Base-by-base conservation (phyloP, 345 rosid species). In the Eucalyptus guilfoylei region DNA sequence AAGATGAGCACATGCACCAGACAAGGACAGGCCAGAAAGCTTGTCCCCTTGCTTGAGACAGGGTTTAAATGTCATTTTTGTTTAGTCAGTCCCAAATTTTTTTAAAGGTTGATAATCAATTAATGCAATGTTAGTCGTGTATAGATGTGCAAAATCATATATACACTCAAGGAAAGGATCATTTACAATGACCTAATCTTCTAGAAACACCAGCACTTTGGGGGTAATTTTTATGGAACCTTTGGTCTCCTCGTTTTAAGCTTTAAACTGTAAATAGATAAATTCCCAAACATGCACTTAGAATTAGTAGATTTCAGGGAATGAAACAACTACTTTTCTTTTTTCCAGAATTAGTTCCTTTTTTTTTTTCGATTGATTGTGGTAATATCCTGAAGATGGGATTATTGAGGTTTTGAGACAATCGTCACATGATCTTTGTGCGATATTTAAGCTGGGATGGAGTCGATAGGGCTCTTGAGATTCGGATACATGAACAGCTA, bases 41-140 rank as follows among this genome's bases (percentile, higher is more conserved):
- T 91, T 89, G 97, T 93, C 95, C 92, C 96, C 96, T 93, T 34
- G 86, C 86, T 60, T 30, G 94, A 93, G 93, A 94, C 98, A 94
- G 32, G 32, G 90, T 86, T 91, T 86, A 55, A 90, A 76, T 76
- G 28, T 76, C 85, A 40, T 76, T 76, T 76, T 40, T 76, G 28
- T 40, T 76, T 40, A 21, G 47, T 21, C 85, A 40, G 47, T 40
- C 30, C 85, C 85, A 21, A 21, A 0, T 76, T 76, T 76, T 76
- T 76, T 76, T 76, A 40, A 40, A 76, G 47, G 85, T 40, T 40
- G 85, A 76, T 76, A 26, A 76, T 76, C 85, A 21, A 21, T 2
- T 40, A 76, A 23, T 40, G 85, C 85, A 76, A 76, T 76, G 15
- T 76, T 72, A 76, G 47, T 76, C 45, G 83, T 11, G 83, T 76